Evolutionary conservation across 1,284 basidiomycete genomes (phyloP).

Genomic region (Austroboletus olivaceoglutinosus): DNA sequence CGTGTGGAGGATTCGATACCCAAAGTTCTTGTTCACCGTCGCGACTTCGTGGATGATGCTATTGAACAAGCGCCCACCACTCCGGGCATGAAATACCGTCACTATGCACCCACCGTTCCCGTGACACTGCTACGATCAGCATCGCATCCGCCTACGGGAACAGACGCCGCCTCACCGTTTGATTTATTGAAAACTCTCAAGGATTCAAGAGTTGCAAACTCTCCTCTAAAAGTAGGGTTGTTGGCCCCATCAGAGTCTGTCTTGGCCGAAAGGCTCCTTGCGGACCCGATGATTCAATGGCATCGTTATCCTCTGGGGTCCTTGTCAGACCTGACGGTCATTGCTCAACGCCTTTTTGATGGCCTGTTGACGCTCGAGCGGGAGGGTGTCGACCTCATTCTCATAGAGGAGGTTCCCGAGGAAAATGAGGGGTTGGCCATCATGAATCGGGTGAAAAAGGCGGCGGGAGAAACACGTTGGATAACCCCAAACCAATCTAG

Average conservation of each 20-base stretch:
- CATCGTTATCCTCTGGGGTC: constrained; percentile 60
- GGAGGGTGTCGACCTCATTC: constrained; percentile 76
- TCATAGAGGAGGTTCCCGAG: constrained; percentile 86
- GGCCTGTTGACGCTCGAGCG: constrained; percentile 82
- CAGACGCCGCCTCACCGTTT: constrained; percentile 29
- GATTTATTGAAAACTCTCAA: constrained; percentile 45
- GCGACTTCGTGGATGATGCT: constrained; percentile 66
- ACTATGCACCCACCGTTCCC: constrained; percentile 90
- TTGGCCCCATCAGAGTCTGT: constrained; percentile 67
- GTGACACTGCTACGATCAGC: constrained; percentile 70
- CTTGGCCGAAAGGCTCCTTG: constrained; percentile 42
- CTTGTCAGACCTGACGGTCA: constrained; percentile 56
- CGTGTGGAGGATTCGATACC: constrained; percentile 39
- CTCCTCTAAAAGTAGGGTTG: constrained; percentile 58
- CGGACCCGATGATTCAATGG: constrained; percentile 49
- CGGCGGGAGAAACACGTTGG: constrained; percentile 68
- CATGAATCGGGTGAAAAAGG: constrained; percentile 98
- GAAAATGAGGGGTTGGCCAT: constrained; percentile 87
- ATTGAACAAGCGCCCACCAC: constrained; percentile 84
- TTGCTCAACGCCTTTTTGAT: constrained; percentile 85
- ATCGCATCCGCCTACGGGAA: constrained; percentile 38
- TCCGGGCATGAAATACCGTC: constrained; percentile 99
- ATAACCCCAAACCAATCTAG: constrained; percentile 32
- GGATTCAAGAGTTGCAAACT: constrained; percentile 10
- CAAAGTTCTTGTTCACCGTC: constrained; percentile 69